A percentile compares a stretch with the other conserved stretches of the same genome.
These are phyloP conservation scores for Ettlia oleoabundans DNA, from an alignment of 139 green algal species.

Conservation along the genomic window DNA sequence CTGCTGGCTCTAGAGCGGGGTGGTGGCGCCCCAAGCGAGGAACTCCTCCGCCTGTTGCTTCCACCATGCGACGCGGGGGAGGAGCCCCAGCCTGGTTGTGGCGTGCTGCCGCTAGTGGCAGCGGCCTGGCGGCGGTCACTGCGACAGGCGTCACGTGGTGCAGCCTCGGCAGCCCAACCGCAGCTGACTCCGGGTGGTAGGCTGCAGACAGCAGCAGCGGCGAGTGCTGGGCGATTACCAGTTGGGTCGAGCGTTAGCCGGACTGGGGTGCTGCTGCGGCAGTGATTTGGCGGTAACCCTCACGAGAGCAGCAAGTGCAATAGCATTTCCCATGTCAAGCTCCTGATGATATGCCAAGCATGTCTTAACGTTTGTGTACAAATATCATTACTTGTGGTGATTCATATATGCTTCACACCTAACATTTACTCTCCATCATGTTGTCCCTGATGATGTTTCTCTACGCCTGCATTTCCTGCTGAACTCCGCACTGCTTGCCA, in stretches of 20 bases:
- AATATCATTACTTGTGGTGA: too few species aligned
- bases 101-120: neutral
- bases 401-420: too few species aligned
- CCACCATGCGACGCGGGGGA: neutral
- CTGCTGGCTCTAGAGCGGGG: slow-evolving; percentile 17
- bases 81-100: neutral
- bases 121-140: neutral
- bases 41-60: slow-evolving; percentile 5
- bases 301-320: too few species aligned
- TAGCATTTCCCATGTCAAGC: too few species aligned
- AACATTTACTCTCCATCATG: too few species aligned
- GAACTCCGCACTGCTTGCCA: too few species aligned
- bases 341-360: neutral
- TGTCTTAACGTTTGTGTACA: too few species aligned
- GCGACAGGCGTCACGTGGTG: neutral
- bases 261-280: neutral
- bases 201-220: neutral
- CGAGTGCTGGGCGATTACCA: neutral
- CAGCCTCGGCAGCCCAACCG: neutral
- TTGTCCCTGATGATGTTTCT: too few species aligned
- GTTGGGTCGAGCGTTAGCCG: neutral
- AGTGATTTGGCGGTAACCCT: neutral
- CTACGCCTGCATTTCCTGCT: too few species aligned
- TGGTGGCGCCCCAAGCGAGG: too few species aligned
- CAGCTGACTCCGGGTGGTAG: neutral